Percentiles rank a stretch among this genome's conserved stretches.
These are phyloP conservation scores for Vicia villosa DNA, from an alignment of 306 rosid genomes.

Conservation along the genomic window DNA sequence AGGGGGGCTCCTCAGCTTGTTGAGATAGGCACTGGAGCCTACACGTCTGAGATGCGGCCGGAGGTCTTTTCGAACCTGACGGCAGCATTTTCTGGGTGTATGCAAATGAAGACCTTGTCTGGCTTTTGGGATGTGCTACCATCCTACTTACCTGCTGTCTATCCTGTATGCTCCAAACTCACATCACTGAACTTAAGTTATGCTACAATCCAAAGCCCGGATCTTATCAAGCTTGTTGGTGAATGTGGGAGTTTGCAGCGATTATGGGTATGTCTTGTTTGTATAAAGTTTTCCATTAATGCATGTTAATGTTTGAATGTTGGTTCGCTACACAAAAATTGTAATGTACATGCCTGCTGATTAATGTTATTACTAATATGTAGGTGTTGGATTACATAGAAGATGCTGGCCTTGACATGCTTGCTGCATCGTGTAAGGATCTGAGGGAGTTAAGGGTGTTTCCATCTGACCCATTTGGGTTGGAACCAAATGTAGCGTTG, in stretches of 20 bases:
- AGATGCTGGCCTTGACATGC: slow-evolving; percentile 76
- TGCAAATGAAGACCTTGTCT: slow-evolving; percentile 66
- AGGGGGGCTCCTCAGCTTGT: slow-evolving; percentile 70
- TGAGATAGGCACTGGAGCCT: slow-evolving; percentile 85
- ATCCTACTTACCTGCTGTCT: slow-evolving; percentile 67
- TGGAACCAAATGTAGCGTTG: slow-evolving; percentile 71
- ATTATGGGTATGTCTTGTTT: slow-evolving; percentile 68
- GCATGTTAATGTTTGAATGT: slow-evolving; percentile 7
- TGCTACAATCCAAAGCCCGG: slow-evolving; percentile 67
- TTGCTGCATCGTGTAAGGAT: slow-evolving; percentile 88
- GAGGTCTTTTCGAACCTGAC: slow-evolving; percentile 63
- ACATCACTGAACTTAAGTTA: slow-evolving; percentile 80
- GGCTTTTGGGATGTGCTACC: slow-evolving; percentile 94
- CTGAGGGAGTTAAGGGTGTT: slow-evolving; percentile 88
- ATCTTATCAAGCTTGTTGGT: slow-evolving; percentile 72
- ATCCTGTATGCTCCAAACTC: slow-evolving; percentile 66
- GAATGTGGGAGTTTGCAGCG: slow-evolving; percentile 78
- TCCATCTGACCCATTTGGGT: slow-evolving; percentile 80
- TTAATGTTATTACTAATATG: slow-evolving; percentile 30
- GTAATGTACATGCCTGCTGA: slow-evolving; percentile 35
- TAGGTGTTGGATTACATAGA: slow-evolving; percentile 96
- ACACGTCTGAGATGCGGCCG: slow-evolving; percentile 65
- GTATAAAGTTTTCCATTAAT: not conserved
- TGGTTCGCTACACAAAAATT: slow-evolving; percentile 20
- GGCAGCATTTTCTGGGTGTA: slow-evolving; percentile 59